Evolutionary conservation across 2,329 filamentous ascomycete species (phyloP), one percentile per base, ranked within the genome.

Genomic region (Podosphaera aphanis): DNA sequence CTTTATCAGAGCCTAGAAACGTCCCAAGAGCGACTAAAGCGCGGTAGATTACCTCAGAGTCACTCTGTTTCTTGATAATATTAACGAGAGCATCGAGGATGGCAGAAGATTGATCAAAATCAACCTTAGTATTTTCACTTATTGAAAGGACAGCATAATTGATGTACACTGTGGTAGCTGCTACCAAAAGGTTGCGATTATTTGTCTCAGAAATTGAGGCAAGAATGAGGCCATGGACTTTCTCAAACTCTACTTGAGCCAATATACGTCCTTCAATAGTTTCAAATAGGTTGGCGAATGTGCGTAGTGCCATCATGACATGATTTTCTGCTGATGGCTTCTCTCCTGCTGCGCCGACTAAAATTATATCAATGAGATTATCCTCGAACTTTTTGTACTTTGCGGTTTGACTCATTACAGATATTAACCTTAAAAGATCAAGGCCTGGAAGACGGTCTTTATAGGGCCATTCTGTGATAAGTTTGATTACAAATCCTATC

Each of bases 21-120:
- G 86, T 98, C 0, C 90, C 92, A 0, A 88, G 63, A 0, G 83
- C 83, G 5, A 93, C 82, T 5, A 95, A 67, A 0, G 75, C 74
- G 19, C 90, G 75, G 59, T 86, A 95, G 2, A 90, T 63, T 0
- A 83, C 82, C 59, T 95, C 90, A 0, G 77, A 73, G 54, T 95
- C 86, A 2, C 68, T 74, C 51, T 83, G 77, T 2, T 67, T 69
- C 5, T 66, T 63, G 1, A 93, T 61, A 1, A 88, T 69, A 47
- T 68, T 66, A 1, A 70, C 70, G 0, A 86, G 61, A 4, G 79
- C 68, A 25, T 74, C 67, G 2, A 83, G 58, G 59, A 61, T 68
- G 59, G 43, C 66, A 57, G 61, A 50, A 13, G 57, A 59, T 36
- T 67, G 65, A 33, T 63, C 60, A 6, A 70, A 67, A 27, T 50